Conservation (phyloP, 2,329 filamentous ascomycete genomes). For the Pseudogymnoascus sp. region DNA sequence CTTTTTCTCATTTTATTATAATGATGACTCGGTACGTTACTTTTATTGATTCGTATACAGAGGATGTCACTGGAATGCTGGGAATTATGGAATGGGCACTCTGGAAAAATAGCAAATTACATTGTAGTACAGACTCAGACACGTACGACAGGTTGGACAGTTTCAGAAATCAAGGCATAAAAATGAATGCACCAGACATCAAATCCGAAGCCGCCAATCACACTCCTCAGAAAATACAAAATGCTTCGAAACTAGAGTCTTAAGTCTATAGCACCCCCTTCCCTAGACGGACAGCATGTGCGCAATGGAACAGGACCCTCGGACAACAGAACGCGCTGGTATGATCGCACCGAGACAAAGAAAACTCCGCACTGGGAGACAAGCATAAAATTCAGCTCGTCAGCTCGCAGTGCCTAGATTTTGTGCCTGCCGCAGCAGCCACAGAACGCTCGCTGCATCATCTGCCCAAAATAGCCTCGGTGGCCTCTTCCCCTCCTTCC, state of each 20-base stretch:
- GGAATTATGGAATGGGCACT: too few relatives aligned
- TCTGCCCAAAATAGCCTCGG: neutral
- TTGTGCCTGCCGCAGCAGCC: neutral
- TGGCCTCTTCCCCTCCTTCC: neutral
- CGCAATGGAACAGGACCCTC: neutral
- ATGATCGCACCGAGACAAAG: neutral
- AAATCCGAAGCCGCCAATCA: neutral
- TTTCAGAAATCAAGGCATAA: neutral
- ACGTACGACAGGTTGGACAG: neutral
- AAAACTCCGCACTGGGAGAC: neutral
- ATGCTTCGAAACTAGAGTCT: conserved; percentile 4
- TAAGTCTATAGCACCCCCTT: neutral
- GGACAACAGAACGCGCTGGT: conserved; percentile 4
- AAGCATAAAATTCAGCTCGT: neutral
- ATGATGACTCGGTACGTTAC: neutral
- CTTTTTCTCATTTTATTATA: neutral
- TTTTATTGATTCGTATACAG: neutral
- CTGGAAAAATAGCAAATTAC: neutral
- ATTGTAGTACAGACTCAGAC: neutral
- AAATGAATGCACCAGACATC: neutral
- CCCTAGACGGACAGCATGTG: conserved; percentile 2
- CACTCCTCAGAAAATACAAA: neutral
- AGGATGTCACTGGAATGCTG: neutral
- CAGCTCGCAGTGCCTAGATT: conserved; percentile 1
- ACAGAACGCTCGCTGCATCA: neutral